A percentile compares a stretch with the other conserved stretches of the same genome.
Evolutionary conservation across 2,329 filamentous ascomycete genomes (phyloP).

Genomic region (Hirsutella rhossiliensis): DNA sequence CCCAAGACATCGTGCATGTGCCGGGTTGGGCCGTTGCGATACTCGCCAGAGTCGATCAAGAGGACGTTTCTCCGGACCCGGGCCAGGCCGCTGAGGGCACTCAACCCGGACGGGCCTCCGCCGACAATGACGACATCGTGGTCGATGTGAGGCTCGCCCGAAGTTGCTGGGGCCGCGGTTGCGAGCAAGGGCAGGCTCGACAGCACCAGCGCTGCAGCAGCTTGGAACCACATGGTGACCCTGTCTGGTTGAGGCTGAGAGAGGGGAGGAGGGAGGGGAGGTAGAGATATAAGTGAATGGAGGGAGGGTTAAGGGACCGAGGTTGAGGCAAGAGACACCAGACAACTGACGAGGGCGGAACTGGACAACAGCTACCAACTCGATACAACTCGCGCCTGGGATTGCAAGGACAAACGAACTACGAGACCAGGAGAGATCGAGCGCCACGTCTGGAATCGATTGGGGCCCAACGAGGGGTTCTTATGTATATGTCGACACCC

Average conservation of each 20-base stretch:
- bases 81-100: constrained; percentile 42
- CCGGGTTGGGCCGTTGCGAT: constrained; percentile 43
- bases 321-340: too few species aligned
- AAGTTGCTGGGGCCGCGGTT: constrained; percentile 4
- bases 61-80: constrained; percentile 42
- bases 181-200: constrained; percentile 7
- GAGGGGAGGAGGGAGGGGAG: too few species aligned
- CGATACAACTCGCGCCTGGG: too few species aligned
- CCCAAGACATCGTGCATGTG: constrained; percentile 51
- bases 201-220: constrained; percentile 2
- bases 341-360: too few species aligned
- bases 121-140: constrained; percentile 47
- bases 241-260: background rate
- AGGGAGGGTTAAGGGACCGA: too few species aligned
- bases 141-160: constrained; percentile 5
- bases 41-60: constrained; percentile 45
- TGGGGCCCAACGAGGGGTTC: too few species aligned
- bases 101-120: constrained; percentile 44
- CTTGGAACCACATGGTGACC: constrained; percentile 7
- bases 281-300: too few species aligned
- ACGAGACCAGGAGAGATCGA: too few species aligned
- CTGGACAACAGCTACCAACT: too few species aligned
- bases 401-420: too few species aligned
- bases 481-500: too few species aligned
- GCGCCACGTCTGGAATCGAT: too few species aligned